Percentiles rank a stretch among this genome's conserved stretches.
phyloP scores from a whole-genome alignment of 768 basidiomycete species.

The Lactifluus rugatus region DNA sequence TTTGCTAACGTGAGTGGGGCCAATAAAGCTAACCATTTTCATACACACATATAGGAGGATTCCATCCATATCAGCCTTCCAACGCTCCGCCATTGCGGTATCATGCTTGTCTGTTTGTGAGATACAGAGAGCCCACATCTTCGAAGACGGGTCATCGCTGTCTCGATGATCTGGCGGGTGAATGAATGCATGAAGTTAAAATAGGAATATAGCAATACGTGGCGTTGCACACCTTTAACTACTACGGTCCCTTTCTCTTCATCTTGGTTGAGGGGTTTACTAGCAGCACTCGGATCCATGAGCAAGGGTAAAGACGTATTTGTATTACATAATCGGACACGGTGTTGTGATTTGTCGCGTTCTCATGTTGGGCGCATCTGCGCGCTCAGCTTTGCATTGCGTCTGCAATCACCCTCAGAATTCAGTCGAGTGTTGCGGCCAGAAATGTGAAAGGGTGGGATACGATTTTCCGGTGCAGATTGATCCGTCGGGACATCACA shows the following conservation, averaged over 20 bases:
- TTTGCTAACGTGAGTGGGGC: background rate
- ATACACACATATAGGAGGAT: constrained; percentile 2
- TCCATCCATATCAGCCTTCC: constrained; percentile 6
- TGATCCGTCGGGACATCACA: too few species aligned
- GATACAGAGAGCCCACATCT: constrained; percentile 2
- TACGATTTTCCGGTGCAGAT: too few species aligned
- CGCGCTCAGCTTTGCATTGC: too few species aligned
- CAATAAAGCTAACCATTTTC: background rate
- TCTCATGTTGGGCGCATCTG: too few species aligned
- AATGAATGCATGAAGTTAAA: background rate
- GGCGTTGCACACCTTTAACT: background rate
- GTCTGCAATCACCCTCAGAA: too few species aligned
- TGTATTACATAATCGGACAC: background rate
- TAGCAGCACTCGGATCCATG: background rate
- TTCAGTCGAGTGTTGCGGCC: too few species aligned
- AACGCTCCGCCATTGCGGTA: background rate
- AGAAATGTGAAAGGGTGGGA: too few species aligned
- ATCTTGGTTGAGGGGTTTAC: background rate
- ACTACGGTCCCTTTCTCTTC: background rate
- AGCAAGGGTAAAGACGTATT: background rate
- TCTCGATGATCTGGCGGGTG: background rate
- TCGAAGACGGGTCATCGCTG: background rate
- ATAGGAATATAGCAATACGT: background rate
- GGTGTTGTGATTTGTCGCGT: too few species aligned
- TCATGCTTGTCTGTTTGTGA: background rate